These are phyloP conservation scores for Deinandra increscens DNA, from an alignment of 129 eudicot genomes.

Conservation along the genomic window DNA sequence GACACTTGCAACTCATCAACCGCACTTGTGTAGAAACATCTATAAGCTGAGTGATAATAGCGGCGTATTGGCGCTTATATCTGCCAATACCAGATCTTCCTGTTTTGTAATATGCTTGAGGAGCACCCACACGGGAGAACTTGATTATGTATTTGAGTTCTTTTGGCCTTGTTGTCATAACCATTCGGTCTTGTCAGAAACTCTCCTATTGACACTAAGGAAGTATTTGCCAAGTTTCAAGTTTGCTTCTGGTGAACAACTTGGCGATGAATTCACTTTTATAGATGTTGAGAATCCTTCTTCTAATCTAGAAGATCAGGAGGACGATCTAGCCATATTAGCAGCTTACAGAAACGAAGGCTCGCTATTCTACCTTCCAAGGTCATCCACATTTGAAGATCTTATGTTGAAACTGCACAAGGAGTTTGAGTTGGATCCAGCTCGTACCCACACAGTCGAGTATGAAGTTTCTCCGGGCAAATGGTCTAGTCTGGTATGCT, in stretches of 20 bases:
- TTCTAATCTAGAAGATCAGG: not conserved
- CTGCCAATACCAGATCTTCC: not conserved
- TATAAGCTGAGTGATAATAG: not conserved
- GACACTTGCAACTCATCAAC: not conserved
- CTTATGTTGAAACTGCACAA: not conserved
- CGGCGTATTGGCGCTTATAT: not conserved
- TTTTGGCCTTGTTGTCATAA: not conserved
- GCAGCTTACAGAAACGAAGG: not conserved
- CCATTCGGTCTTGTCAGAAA: not conserved
- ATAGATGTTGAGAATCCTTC: not conserved
- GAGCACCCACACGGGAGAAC: not conserved
- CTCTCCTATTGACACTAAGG: not conserved
- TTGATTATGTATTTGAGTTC: not conserved
- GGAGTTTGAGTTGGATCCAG: slow-evolving; percentile 4
- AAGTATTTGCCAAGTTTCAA: slow-evolving; percentile 16
- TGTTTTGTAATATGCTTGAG: slow-evolving; percentile 2
- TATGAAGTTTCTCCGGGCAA: not conserved
- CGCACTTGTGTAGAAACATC: not conserved
- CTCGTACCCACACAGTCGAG: not conserved
- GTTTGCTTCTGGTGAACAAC: not conserved
- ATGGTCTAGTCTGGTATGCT: slow-evolving; percentile 1
- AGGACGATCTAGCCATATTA: not conserved
- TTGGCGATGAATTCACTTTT: not conserved
- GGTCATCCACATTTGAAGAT: slow-evolving; percentile 5
- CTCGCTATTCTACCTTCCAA: not conserved